These are phyloP conservation scores for Penicillium paneum DNA, from an alignment of 2,329 filamentous ascomycete species.

Conservation along the genomic window DNA sequence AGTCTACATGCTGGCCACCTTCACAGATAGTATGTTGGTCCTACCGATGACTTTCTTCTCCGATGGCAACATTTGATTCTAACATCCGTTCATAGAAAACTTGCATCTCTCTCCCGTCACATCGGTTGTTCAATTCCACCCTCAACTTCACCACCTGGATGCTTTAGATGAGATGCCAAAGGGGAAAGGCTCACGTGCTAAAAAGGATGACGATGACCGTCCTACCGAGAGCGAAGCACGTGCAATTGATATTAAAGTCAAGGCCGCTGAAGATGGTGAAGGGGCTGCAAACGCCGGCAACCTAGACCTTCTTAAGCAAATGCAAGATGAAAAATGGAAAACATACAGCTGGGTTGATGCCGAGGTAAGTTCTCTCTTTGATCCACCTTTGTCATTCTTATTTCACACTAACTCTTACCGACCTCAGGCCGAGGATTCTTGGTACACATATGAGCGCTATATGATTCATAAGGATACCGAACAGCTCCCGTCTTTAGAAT, in stretches of 20 bases:
- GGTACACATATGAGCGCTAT: constrained; percentile 70
- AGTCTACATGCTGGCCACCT: constrained; percentile 87
- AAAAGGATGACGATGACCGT: constrained; percentile 47
- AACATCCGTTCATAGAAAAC: constrained; percentile 57
- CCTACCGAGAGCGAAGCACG: constrained; percentile 57
- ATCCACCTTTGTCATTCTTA: not conserved
- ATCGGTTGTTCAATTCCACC: constrained; percentile 81
- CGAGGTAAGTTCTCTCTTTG: constrained; percentile 25
- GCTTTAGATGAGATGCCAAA: constrained; percentile 66
- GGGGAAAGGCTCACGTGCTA: constrained; percentile 32
- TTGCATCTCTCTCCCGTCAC: constrained; percentile 82
- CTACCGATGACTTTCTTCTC: not conserved
- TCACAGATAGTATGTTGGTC: constrained; percentile 65
- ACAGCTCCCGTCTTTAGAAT: constrained; percentile 49
- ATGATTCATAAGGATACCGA: constrained; percentile 56
- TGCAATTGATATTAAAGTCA: constrained; percentile 83
- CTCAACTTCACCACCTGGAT: constrained; percentile 90
- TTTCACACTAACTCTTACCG: constrained; percentile 13
- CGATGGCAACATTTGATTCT: constrained; percentile 2
- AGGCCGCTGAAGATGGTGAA: constrained; percentile 68
- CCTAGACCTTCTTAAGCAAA: constrained; percentile 69
- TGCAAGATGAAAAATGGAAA: constrained; percentile 81
- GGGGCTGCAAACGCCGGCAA: constrained; percentile 64
- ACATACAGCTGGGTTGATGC: constrained; percentile 64
- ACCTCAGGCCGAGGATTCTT: constrained; percentile 61